These are phyloP conservation scores for Nakataea oryzae DNA, from an alignment of 2,329 filamentous ascomycete genomes.

Conservation along the genomic window DNA sequence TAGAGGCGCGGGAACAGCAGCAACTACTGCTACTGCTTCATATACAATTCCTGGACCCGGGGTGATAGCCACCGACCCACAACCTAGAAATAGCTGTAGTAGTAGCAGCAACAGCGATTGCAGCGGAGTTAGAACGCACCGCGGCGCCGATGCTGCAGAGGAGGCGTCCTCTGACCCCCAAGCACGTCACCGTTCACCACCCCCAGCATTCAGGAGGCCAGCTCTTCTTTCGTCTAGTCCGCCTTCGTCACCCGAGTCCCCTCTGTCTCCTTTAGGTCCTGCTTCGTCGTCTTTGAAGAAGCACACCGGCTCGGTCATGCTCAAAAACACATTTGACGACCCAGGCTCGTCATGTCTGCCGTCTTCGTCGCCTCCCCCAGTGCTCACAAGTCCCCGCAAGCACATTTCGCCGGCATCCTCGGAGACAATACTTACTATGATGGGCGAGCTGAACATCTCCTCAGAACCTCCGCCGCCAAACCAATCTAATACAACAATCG, in stretches of 20 bases:
- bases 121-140: too few species aligned
- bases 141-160: background rate
- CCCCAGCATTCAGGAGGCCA: slow-evolving; percentile 10
- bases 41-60: background rate
- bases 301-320: background rate
- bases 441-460: background rate
- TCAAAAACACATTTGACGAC: slow-evolving; percentile 1
- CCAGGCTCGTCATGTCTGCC: slow-evolving; percentile 12
- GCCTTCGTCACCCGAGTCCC: slow-evolving; percentile 4
- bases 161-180: background rate
- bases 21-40: slow-evolving; percentile 13
- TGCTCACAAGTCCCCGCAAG: slow-evolving; percentile 33
- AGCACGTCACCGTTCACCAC: background rate
- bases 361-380: slow-evolving; percentile 34
- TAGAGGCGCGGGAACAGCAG: slow-evolving; percentile 7
- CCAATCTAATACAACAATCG: background rate
- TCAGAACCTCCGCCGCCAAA: background rate
- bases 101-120: background rate
- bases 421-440: background rate
- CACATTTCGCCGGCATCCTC: slow-evolving; percentile 13
- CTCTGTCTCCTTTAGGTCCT: slow-evolving; percentile 17
- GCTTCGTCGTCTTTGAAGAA: slow-evolving; percentile 26
- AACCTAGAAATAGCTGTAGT: background rate
- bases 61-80: too few species aligned
- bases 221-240: slow-evolving; percentile 19